Conservation (phyloP, 2,329 filamentous ascomycete genomes). For the Verticillium alfalfae region DNA sequence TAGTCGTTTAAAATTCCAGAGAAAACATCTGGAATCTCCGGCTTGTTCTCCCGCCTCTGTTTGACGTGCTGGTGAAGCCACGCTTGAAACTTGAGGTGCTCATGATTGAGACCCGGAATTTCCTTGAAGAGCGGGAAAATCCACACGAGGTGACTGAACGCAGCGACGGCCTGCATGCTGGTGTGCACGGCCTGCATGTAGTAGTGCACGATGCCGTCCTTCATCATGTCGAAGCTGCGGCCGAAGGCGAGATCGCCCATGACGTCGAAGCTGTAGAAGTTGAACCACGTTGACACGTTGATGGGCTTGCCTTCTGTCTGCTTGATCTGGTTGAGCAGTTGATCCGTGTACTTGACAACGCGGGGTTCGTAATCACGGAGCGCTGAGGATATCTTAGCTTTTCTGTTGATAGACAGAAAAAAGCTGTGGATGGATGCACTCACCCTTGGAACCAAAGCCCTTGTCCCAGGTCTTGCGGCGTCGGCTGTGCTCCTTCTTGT, state of each 20-base stretch:
- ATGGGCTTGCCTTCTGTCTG: conserved; percentile 14
- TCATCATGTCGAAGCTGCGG: conserved; percentile 26
- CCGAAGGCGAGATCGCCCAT: conserved; percentile 36
- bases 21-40: conserved; percentile 21
- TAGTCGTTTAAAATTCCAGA: conserved; percentile 22
- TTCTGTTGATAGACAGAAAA: no score
- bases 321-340: conserved; percentile 16
- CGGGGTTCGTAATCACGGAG: conserved; percentile 20
- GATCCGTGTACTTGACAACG: conserved; percentile 15
- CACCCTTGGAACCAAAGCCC: conserved; percentile 22
- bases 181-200: conserved; percentile 18
- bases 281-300: conserved; percentile 24
- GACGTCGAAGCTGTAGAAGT: conserved; percentile 30
- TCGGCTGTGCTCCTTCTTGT: conserved; percentile 20
- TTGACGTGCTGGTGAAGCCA: conserved; percentile 12
- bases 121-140: conserved; percentile 14
- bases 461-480: conserved; percentile 27
- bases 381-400: conserved; percentile 1
- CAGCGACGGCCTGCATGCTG: conserved; percentile 15
- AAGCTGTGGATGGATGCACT: neutral
- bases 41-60: conserved; percentile 9
- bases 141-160: conserved; percentile 17
- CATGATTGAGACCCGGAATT: conserved; percentile 13
- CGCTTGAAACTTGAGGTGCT: conserved; percentile 11
- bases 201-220: conserved; percentile 16